Base-by-base conservation (phyloP, 495 filamentous ascomycete genomes). In the Cercophora scortea region DNA sequence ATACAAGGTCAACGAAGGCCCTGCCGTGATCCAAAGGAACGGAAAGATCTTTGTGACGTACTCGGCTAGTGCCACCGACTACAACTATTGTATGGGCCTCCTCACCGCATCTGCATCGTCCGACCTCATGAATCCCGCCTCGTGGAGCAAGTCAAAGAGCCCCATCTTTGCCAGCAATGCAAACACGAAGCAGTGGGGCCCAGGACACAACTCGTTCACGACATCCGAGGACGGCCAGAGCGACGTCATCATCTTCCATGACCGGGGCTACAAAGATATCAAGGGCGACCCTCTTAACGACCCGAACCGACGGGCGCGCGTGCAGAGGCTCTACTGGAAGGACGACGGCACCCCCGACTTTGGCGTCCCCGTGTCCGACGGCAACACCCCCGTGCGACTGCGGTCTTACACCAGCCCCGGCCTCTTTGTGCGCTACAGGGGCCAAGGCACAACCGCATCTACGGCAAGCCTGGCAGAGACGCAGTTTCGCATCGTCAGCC, bases 1-100 rank as follows among this genome's bases (percentile, higher is more conserved):
- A 1, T 72, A 75, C 10, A 73, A 76, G 15, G 75, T 81, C 25
- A 80, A 80, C 46, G 81, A 81, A 47, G 80, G 80, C 12, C 74
- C 80, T 38, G 72, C 73, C 9, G 66, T 66, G n/a, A 35, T 64
- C 32, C 56, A 62, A 43, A 43, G 54, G 1, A 65, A 65, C 50
- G 77, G 74, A 8, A 68, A 65, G 34, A 72, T 72, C 12, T 78
- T 75, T 42, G 25, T 82, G 38, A 63, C 68, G 1, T 82, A 72
- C 61, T 75, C 73, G 2, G 78, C 77, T n/a, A 72, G 67, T 48
- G 60, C 62, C 6, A 64, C 62, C 2, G 60, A 64, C 34, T 68
- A 68, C 48, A 64, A 74, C 52, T 81, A 82, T 62, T 73, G 67
- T 56, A 64, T 82, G 15, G 77, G 74, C 6, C 58, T 76, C 4